phyloP scores from a whole-genome alignment of 2,329 filamentous ascomycete genomes.

The Hymenoscyphus repandus region DNA sequence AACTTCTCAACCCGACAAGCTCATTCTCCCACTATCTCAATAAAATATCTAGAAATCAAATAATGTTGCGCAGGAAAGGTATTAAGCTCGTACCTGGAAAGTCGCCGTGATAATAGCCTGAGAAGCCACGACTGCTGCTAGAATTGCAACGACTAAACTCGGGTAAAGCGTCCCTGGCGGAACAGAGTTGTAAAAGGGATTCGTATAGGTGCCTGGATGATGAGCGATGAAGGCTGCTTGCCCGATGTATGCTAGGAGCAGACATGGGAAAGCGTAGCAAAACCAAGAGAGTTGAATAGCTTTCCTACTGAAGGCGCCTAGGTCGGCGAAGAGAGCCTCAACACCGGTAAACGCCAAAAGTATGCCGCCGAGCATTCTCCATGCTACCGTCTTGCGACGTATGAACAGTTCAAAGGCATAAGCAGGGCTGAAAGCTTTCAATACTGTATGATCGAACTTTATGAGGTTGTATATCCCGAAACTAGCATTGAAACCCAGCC shows the following conservation, averaged over 20 bases:
- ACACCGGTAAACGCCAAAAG: slow-evolving; percentile 70
- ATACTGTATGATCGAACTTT: slow-evolving; percentile 45
- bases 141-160: slow-evolving; percentile 60
- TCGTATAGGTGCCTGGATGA: slow-evolving; percentile 55
- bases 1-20: no score
- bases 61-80: no score
- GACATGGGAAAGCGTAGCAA: slow-evolving; percentile 60
- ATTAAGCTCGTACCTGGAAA: slow-evolving; percentile 56
- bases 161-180: slow-evolving; percentile 65
- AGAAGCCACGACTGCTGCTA: slow-evolving; percentile 71
- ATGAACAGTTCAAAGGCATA: slow-evolving; percentile 55
- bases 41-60: no score
- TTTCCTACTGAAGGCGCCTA: slow-evolving; percentile 65
- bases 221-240: slow-evolving; percentile 67
- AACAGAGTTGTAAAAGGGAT: slow-evolving; percentile 68
- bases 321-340: slow-evolving; percentile 71
- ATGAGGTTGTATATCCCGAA: slow-evolving; percentile 60
- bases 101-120: slow-evolving; percentile 75
- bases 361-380: slow-evolving; percentile 61
- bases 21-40: no score
- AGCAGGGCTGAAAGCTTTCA: slow-evolving; percentile 50
- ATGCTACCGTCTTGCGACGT: slow-evolving; percentile 52
- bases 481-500: slow-evolving; percentile 56
- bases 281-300: slow-evolving; percentile 73
- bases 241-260: slow-evolving; percentile 44